Conservation (phyloP, 148 eudicot species). For the Rhododendron henanense region DNA sequence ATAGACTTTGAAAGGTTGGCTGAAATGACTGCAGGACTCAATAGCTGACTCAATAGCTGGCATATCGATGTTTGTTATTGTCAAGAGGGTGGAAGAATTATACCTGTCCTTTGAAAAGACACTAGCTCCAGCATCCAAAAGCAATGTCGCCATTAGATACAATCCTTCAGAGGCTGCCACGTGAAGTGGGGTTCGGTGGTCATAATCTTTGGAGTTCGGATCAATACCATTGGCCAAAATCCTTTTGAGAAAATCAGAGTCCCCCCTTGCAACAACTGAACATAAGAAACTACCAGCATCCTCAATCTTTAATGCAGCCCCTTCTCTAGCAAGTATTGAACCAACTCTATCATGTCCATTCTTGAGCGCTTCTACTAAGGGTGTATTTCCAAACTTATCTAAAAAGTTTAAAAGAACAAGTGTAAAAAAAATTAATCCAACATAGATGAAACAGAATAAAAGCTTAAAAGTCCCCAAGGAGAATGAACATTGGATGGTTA, state of each 20-base stretch:
- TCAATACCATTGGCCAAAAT: slow-evolving; percentile 58
- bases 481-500: slow-evolving; percentile 11
- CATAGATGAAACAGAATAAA: not conserved
- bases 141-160: slow-evolving; percentile 60
- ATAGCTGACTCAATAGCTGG: too few relatives aligned
- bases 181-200: slow-evolving; percentile 81
- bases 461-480: not conserved
- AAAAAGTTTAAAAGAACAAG: not conserved
- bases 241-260: slow-evolving; percentile 53
- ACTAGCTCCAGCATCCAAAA: slow-evolving; percentile 76
- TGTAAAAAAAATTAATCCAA: not conserved
- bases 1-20: not conserved
- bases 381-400: slow-evolving; percentile 82
- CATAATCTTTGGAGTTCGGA: slow-evolving; percentile 74
- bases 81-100: not conserved
- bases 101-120: slow-evolving; percentile 78
- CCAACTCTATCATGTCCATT: slow-evolving; percentile 70
- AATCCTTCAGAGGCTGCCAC: slow-evolving; percentile 80
- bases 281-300: slow-evolving; percentile 72
- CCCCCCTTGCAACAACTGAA: slow-evolving; percentile 57
- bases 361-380: slow-evolving; percentile 81
- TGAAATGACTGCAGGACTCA: not conserved
- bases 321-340: slow-evolving; percentile 45
- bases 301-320: slow-evolving; percentile 56
- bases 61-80: not conserved